Conservation (phyloP, 441 rosid genomes). For the Adansonia gregorii region DNA sequence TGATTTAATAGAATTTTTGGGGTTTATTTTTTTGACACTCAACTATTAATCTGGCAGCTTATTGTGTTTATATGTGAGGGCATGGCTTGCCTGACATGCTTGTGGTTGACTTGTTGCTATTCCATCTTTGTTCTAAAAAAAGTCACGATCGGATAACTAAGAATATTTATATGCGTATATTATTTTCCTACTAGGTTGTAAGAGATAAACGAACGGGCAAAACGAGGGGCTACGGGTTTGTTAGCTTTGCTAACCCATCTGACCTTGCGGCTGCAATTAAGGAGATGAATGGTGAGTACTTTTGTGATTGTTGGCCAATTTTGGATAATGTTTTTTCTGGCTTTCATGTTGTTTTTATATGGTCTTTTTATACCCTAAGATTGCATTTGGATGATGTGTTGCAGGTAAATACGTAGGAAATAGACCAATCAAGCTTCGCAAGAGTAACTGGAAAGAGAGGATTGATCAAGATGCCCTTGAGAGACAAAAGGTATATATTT, state of each 20-base stretch:
- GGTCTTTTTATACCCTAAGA: neutral
- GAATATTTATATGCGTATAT: constrained; percentile 15
- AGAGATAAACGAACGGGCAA: constrained; percentile 96
- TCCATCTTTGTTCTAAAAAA: neutral
- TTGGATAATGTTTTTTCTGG: neutral
- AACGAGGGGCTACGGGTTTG: constrained; percentile 96
- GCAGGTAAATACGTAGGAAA: constrained; percentile 97
- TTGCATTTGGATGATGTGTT: constrained; percentile 15
- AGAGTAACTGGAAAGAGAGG: constrained; percentile 98
- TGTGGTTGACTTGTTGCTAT: neutral
- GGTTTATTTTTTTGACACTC: neutral
- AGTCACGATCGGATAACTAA: neutral
- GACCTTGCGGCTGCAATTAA: constrained; percentile 91
- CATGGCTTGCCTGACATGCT: neutral
- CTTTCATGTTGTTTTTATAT: neutral
- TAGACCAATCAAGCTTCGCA: constrained; percentile 88
- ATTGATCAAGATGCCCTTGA: constrained; percentile 71
- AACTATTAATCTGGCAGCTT: neutral
- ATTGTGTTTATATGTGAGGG: neutral
- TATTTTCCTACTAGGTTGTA: constrained; percentile 61
- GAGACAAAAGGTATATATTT: constrained; percentile 63
- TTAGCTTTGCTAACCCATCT: constrained; percentile 82
- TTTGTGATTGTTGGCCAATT: constrained; percentile 13
- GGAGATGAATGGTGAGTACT: constrained; percentile 83
- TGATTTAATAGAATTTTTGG: neutral